Percentiles rank a stretch among this genome's conserved stretches.
Evolutionary conservation across 768 basidiomycete species (phyloP).

Genomic region (Mycena albidolilacea): DNA sequence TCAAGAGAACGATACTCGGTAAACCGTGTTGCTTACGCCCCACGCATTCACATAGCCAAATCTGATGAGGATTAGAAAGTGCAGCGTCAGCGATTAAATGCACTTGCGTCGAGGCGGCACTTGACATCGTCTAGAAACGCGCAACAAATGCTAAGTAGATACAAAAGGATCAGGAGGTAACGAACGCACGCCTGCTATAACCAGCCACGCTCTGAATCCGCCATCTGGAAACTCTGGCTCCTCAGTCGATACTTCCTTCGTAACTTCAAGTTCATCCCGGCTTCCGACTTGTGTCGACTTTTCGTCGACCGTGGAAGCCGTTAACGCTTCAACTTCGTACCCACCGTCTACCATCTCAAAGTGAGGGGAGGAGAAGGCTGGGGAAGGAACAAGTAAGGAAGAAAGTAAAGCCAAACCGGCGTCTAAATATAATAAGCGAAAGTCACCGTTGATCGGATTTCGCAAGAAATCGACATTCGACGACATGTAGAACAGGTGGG

Average conservation of each 20-base stretch:
- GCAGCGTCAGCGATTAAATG: neutral
- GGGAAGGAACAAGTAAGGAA: neutral
- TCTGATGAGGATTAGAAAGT: conserved; percentile 15
- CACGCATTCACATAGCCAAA: conserved; percentile 66
- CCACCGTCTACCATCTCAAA: neutral
- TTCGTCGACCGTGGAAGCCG: neutral
- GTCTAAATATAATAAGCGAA: neutral
- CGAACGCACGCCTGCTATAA: conserved; percentile 51
- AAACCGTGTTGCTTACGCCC: conserved; percentile 47
- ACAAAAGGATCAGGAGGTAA: neutral
- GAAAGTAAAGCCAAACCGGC: neutral
- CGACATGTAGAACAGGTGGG: no score
- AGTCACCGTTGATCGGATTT: neutral
- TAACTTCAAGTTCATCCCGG: neutral
- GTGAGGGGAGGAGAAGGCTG: no score
- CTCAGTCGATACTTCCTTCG: neutral
- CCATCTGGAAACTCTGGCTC: conserved; percentile 53
- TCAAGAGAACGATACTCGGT: neutral
- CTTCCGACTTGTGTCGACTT: neutral
- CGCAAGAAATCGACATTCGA: no score
- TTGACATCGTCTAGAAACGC: conserved; percentile 11
- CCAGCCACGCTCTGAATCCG: conserved; percentile 57
- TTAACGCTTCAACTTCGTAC: neutral
- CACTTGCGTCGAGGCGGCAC: conserved; percentile 16
- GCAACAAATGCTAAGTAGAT: neutral